These are phyloP conservation scores for Coniella lustricola DNA, from an alignment of 2,329 filamentous ascomycete genomes.

Conservation along the genomic window DNA sequence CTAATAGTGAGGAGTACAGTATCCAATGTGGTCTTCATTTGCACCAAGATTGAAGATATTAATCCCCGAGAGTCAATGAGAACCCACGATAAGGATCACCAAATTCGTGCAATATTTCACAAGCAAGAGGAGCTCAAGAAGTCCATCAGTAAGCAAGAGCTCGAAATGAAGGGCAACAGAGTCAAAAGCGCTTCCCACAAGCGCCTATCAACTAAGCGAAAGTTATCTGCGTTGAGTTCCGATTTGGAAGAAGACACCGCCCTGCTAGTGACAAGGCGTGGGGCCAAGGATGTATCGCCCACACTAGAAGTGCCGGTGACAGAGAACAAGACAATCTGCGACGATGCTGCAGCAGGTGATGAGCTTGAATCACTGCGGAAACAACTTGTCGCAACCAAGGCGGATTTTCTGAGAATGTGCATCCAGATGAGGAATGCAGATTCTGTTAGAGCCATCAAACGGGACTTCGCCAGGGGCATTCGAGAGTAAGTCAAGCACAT, in stretches of 20 bases:
- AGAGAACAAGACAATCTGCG: background rate
- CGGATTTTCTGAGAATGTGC: background rate
- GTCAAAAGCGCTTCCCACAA: background rate
- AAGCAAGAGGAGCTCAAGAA: background rate
- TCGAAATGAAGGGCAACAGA: background rate
- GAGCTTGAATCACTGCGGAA: background rate
- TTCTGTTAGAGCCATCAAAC: background rate
- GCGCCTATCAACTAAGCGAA: slow-evolving; percentile 6
- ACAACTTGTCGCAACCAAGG: background rate
- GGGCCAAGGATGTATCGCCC: background rate
- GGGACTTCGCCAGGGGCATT: slow-evolving; percentile 6
- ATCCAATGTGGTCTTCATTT: slow-evolving; percentile 53
- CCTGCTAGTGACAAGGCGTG: background rate
- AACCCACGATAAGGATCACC: slow-evolving; percentile 3
- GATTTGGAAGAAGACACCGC: background rate
- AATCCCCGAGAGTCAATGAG: background rate
- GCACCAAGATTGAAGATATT: slow-evolving; percentile 58
- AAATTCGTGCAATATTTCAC: background rate
- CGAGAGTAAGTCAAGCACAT: slow-evolving; percentile 2
- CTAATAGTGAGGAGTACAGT: background rate
- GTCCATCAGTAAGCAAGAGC: background rate
- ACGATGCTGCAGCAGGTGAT: background rate
- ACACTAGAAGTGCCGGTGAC: background rate
- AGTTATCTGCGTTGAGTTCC: background rate
- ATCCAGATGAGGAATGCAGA: slow-evolving; percentile 1